Evolutionary conservation across 1,139 yeast species (phyloP), one percentile per base, ranked within the genome.

Genomic region (Pneumocystis canis): DNA sequence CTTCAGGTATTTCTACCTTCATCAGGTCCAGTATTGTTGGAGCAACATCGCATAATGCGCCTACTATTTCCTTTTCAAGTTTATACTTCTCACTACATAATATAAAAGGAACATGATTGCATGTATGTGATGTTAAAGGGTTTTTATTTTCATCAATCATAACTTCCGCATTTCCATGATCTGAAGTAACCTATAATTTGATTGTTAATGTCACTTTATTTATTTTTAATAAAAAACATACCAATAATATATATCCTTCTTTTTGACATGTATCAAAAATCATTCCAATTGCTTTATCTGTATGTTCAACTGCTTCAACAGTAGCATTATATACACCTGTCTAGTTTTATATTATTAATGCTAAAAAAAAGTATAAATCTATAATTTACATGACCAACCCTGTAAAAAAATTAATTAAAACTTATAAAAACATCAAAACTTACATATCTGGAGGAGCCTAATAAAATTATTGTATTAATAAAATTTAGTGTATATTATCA

Each of bases 141-240:
- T 62, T 64, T 30, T 67, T 67, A 37, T 65, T 66, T 30, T 62
- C 60, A n/a, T 68, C 65, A 31, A 65, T 31, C 68, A 66, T 66
- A 63, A 65, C 67, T 65, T 66, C 68, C 25, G 68, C 68, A 63
- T 66, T 66, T 18, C 68, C 68, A 60, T 66, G 68, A 63, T 66
- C 68, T 33, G 68, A 65, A 20, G 68, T 66, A 54, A 66, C 57
- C 54, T 47, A 47, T 25, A 11, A 2, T 47, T 47, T 47, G 14
- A 11, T 25, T 25, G 11, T 47, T 2, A 25, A 47, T 11, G 14
- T n/a, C n/a, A n/a, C n/a, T n/a, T n/a, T n/a, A n/a, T n/a, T 25
- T 5, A 9, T 41, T 47, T 25, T 11, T 9, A 47, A 47, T 11
- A 14, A 47, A 9, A n/a, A 16, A 39, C 16, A 9, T 47, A 47